A percentile compares a stretch with the other conserved stretches of the same genome.
These are phyloP conservation scores for Combretum micranthum DNA, from an alignment of 345 rosid species.

Conservation along the genomic window DNA sequence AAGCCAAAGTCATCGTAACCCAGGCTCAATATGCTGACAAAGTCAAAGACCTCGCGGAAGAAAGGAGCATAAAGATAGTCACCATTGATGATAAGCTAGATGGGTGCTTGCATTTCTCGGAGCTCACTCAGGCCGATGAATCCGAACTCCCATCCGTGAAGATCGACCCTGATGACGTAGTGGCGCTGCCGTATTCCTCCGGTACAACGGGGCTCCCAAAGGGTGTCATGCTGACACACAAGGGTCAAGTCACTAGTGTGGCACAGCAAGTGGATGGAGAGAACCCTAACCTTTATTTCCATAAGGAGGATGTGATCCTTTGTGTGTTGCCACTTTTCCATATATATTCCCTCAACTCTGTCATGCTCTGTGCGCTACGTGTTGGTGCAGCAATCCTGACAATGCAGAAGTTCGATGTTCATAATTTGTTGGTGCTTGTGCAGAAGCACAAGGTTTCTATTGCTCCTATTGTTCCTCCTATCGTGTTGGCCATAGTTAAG, in stretches of 20 bases:
- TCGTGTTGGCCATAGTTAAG: constrained; percentile 65
- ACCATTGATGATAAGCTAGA: constrained; percentile 35
- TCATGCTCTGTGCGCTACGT: constrained; percentile 67
- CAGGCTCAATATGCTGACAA: constrained; percentile 50
- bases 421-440: constrained; percentile 40
- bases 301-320: constrained; percentile 61
- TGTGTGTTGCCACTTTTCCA: constrained; percentile 83
- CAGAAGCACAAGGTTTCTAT: constrained; percentile 67
- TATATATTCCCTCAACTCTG: constrained; percentile 63
- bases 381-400: constrained; percentile 81
- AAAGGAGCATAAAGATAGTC: constrained; percentile 26
- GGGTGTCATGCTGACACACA: constrained; percentile 92
- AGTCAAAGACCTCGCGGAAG: constrained; percentile 28
- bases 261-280: constrained; percentile 96
- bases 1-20: constrained; percentile 50
- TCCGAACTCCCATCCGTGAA: constrained; percentile 22
- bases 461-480: constrained; percentile 81
- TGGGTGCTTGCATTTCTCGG: constrained; percentile 58
- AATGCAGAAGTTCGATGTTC: constrained; percentile 76
- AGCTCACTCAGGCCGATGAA: constrained; percentile 41
- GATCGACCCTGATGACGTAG: constrained; percentile 57
- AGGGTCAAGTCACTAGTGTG: constrained; percentile 64
- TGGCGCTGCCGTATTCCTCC: constrained; percentile 87
- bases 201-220: constrained; percentile 95
- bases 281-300: constrained; percentile 75